Conservation (phyloP, 805 yeast genomes). For the Debaryomyces castellii region DNA sequence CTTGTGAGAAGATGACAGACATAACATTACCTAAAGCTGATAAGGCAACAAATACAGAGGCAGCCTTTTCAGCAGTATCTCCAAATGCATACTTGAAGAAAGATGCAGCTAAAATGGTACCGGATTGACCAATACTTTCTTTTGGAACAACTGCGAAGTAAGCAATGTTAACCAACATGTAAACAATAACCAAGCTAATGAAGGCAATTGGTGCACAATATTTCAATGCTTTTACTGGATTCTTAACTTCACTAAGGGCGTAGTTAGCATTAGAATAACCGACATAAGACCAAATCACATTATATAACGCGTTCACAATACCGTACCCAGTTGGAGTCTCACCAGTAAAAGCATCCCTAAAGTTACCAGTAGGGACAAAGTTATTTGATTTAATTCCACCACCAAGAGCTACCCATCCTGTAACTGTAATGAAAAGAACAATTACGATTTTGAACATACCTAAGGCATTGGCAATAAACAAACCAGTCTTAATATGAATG, state of each 20-base stretch:
- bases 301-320: conserved; percentile 72
- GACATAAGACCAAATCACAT: conserved; percentile 81
- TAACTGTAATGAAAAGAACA: conserved; percentile 64
- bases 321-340: conserved; percentile 60
- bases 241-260: conserved; percentile 74
- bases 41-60: conserved; percentile 77
- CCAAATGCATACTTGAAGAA: conserved; percentile 76
- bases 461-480: conserved; percentile 58
- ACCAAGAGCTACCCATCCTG: conserved; percentile 83
- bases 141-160: conserved; percentile 81
- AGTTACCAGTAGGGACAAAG: conserved; percentile 56
- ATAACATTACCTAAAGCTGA: conserved; percentile 81
- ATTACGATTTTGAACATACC: conserved; percentile 76
- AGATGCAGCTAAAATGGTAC: conserved; percentile 71
- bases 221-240: conserved; percentile 68
- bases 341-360: conserved; percentile 57
- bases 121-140: conserved; percentile 57
- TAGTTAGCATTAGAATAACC: conserved; percentile 84
- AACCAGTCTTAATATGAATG: conserved; percentile 61
- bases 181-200: conserved; percentile 57
- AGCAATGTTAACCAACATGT: conserved; percentile 75
- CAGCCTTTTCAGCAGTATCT: conserved; percentile 63
- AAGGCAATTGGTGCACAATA: conserved; percentile 77
- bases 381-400: conserved; percentile 58
- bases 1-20: conserved; percentile 79